phyloP scores from a whole-genome alignment of 192 early-diverging fungal genomes.

The Podila epicladia region DNA sequence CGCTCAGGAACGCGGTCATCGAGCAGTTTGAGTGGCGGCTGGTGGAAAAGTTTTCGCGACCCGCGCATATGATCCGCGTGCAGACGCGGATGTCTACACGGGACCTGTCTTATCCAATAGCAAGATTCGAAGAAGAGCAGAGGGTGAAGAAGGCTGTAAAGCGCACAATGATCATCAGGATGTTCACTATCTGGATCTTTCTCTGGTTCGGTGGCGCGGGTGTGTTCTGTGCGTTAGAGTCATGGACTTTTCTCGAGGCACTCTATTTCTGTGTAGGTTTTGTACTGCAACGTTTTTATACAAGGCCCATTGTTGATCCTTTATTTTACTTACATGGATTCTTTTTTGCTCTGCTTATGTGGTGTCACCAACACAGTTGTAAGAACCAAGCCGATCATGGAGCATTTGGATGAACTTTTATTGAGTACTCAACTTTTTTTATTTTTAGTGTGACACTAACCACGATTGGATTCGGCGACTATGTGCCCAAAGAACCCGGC shows the following conservation, averaged over 20 bases:
- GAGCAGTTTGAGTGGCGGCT: constrained; percentile 48
- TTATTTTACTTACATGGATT: not conserved
- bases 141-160: constrained; percentile 27
- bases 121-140: constrained; percentile 33
- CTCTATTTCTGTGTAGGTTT: constrained; percentile 45
- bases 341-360: not conserved
- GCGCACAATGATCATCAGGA: constrained; percentile 32
- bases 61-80: constrained; percentile 34
- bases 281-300: not conserved
- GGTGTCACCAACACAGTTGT: not conserved
- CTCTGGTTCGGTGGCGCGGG: constrained; percentile 50
- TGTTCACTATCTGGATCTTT: constrained; percentile 30
- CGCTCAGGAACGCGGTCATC: constrained; percentile 35
- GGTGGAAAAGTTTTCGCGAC: constrained; percentile 21
- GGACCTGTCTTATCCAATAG: constrained; percentile 26
- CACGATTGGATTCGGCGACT: constrained; percentile 48
- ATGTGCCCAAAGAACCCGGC: constrained; percentile 32
- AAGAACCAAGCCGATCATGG: not conserved
- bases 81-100: constrained; percentile 37
- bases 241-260: constrained; percentile 36
- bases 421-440: too few relatives aligned
- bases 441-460: constrained; percentile 21
- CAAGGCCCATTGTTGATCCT: not conserved
- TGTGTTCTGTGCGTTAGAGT: constrained; percentile 42
- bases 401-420: too few relatives aligned